Conservation (phyloP, 176 grass and related monocot genomes). For the Eragrostis curvula region DNA sequence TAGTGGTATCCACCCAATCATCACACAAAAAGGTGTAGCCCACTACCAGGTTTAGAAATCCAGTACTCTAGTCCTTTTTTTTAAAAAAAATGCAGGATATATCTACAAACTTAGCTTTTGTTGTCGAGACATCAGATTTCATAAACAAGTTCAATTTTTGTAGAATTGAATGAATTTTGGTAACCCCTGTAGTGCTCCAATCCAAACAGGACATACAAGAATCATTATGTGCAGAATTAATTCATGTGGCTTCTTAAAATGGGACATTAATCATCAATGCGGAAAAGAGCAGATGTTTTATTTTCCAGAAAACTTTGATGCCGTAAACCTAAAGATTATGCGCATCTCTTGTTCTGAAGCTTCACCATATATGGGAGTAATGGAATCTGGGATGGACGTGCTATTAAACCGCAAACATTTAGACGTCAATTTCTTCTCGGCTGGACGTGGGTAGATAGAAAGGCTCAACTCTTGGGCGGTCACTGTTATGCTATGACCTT, state of each 20-base stretch:
- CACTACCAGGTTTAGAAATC: constrained; percentile 33
- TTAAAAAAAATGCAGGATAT: constrained; percentile 11
- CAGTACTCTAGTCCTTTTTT: background rate
- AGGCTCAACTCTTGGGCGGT: background rate
- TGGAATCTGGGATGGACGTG: background rate
- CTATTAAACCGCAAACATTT: background rate
- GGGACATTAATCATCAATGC: background rate
- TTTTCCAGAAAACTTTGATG: background rate
- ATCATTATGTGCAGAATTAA: too few species aligned
- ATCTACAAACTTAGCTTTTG: background rate
- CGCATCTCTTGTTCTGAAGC: constrained; percentile 7
- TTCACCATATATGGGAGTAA: constrained; percentile 9
- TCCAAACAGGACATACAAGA: background rate
- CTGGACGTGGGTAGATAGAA: background rate
- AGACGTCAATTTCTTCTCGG: background rate
- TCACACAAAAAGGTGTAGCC: constrained; percentile 29
- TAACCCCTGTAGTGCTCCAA: too few species aligned
- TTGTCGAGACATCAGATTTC: background rate
- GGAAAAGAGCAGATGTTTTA: background rate
- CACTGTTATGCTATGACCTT: constrained; percentile 26
- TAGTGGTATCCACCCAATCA: constrained; percentile 50
- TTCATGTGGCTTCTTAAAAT: background rate
- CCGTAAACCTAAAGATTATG: background rate
- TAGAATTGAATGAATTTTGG: background rate
- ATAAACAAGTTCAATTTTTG: background rate